These are phyloP conservation scores for Pseudozyma sp. DNA, from an alignment of 1,284 basidiomycete genomes.

Conservation along the genomic window DNA sequence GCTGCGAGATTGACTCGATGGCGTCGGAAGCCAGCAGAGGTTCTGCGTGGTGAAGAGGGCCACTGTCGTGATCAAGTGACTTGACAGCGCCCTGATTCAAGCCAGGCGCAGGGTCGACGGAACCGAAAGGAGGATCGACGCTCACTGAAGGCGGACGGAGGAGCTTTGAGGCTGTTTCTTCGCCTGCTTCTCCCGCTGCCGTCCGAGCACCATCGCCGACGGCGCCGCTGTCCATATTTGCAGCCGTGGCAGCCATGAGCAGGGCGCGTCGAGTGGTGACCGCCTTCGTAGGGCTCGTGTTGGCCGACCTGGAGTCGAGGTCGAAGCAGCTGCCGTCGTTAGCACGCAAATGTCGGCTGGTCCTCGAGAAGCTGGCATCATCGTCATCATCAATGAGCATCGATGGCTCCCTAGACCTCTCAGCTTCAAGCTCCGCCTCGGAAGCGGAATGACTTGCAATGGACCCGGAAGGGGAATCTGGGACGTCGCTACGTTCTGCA, in stretches of 20 bases:
- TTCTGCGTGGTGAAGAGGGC: too few relatives aligned
- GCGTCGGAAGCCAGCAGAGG: neutral
- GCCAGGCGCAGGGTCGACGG: too few relatives aligned
- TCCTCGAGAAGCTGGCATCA: conserved; percentile 22
- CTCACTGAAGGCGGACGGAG: too few relatives aligned
- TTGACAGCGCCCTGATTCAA: too few relatives aligned
- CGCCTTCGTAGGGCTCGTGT: conserved; percentile 27
- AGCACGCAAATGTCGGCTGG: conserved; percentile 38
- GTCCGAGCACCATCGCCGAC: too few relatives aligned
- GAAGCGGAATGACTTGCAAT: conserved; percentile 18
- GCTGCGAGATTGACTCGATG: conserved; percentile 4
- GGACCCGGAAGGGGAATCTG: conserved; percentile 27
- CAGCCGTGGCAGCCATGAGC: neutral
- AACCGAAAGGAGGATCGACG: too few relatives aligned
- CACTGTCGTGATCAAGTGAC: too few relatives aligned
- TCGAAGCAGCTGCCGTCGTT: conserved; percentile 57
- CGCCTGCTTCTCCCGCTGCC: too few relatives aligned
- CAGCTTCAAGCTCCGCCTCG: conserved; percentile 10
- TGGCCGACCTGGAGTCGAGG: conserved; percentile 26
- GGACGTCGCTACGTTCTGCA: neutral
- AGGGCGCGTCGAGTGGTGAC: neutral
- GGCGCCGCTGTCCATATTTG: neutral
- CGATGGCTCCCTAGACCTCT: conserved; percentile 50
- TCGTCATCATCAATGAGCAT: conserved; percentile 41
- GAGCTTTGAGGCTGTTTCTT: too few relatives aligned